Conservation (phyloP, 805 yeast species). For the Teunomyces pallodes region DNA sequence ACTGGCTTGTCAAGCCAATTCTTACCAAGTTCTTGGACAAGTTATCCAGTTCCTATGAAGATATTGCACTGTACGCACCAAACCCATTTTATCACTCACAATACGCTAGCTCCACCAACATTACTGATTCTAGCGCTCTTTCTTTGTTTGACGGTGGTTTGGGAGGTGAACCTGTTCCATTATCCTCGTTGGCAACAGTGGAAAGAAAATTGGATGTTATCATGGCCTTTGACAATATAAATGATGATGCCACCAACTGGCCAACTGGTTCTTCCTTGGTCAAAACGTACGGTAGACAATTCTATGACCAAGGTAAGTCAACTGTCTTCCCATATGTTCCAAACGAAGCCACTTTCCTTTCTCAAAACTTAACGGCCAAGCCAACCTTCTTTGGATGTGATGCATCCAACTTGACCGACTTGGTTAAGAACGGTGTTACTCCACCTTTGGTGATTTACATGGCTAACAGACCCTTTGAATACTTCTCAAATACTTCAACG, state of each 20-base stretch:
- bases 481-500: slow-evolving; percentile 69
- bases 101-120: slow-evolving; percentile 24
- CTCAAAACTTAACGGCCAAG: slow-evolving; percentile 56
- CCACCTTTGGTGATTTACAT: slow-evolving; percentile 79
- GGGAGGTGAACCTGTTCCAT: slow-evolving; percentile 36
- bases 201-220: slow-evolving; percentile 35
- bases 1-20: slow-evolving; percentile 22
- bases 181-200: slow-evolving; percentile 31
- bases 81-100: slow-evolving; percentile 35
- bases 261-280: slow-evolving; percentile 34
- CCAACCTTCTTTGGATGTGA: slow-evolving; percentile 88
- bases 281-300: slow-evolving; percentile 34
- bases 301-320: slow-evolving; percentile 46
- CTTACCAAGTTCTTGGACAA: slow-evolving; percentile 21
- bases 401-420: slow-evolving; percentile 55
- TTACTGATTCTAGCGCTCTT: slow-evolving; percentile 28
- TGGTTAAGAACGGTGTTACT: slow-evolving; percentile 35
- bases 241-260: slow-evolving; percentile 28
- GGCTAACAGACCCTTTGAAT: slow-evolving; percentile 70
- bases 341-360: slow-evolving; percentile 57
- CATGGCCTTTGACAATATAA: slow-evolving; percentile 35
- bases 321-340: slow-evolving; percentile 82
- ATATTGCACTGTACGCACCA: slow-evolving; percentile 34
- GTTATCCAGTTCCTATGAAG: slow-evolving; percentile 25
- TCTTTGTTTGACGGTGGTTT: slow-evolving; percentile 40